Conservation (phyloP, 306 rosid genomes). For the Delonix regia region DNA sequence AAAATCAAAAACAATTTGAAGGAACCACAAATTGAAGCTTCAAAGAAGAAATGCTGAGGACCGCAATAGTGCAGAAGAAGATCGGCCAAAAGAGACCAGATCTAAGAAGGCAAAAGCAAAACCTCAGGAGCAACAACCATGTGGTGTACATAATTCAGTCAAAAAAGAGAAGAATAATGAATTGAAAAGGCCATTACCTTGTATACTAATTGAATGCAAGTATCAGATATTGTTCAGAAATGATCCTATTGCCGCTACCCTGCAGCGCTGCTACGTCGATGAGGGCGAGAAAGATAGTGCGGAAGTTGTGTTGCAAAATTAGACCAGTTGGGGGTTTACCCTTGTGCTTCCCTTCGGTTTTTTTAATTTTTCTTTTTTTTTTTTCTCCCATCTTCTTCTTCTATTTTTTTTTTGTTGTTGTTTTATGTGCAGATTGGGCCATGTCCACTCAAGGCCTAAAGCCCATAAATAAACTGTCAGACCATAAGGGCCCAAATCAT, state of each 20-base stretch:
- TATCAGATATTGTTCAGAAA: conserved; percentile 21
- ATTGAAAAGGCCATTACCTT: conserved; percentile 33
- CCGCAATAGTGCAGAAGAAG: not conserved
- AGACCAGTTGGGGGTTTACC: not conserved
- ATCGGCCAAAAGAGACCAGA: conserved; percentile 37
- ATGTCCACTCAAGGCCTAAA: no score
- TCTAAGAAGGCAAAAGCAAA: conserved; percentile 37
- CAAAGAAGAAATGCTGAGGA: not conserved
- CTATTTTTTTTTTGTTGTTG: no score
- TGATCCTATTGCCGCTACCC: conserved; percentile 43
- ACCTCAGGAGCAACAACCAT: not conserved
- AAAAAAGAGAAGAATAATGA: not conserved
- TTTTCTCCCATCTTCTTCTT: not conserved
- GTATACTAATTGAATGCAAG: conserved; percentile 33
- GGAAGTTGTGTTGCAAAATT: not conserved
- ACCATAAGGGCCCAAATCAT: no score
- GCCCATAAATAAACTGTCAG: no score
- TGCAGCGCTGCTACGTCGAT: conserved; percentile 42
- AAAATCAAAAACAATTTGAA: not conserved
- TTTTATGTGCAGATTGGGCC: no score
- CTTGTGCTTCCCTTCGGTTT: not conserved
- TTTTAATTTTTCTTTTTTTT: not conserved
- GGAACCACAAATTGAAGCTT: no score
- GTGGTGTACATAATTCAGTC: not conserved
- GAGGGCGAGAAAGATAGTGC: not conserved